Conservation (phyloP, 2,329 filamentous ascomycete species). For the Fusarium bulbicola region DNA sequence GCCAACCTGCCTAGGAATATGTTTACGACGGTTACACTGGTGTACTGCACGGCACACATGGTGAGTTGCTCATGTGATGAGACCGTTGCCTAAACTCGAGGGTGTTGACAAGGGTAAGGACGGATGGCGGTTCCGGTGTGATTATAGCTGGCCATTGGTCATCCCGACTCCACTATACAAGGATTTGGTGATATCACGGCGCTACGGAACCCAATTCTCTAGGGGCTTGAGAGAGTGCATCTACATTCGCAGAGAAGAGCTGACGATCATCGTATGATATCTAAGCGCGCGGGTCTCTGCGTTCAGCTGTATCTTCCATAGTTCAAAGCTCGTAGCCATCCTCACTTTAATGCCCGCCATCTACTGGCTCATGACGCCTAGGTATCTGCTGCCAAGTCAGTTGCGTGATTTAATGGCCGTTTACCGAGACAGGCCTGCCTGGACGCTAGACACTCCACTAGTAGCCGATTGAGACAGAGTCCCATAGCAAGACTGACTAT, state of each 20-base stretch:
- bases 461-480: accelerated
- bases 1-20: too few relatives aligned
- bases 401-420: neutral
- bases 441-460: neutral
- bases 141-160: neutral
- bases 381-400: neutral
- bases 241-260: accelerated
- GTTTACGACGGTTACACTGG: accelerated
- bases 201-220: neutral
- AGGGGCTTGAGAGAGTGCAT: accelerated
- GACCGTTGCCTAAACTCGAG: neutral
- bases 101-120: accelerated
- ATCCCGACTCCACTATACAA: neutral
- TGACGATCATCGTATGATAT: neutral
- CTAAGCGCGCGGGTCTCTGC: accelerated
- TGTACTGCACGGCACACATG: neutral
- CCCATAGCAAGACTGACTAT: accelerated
- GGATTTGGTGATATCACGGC: neutral
- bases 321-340: accelerated
- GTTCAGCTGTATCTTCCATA: too few relatives aligned
- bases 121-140: neutral
- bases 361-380: too few relatives aligned
- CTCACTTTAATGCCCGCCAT: accelerated
- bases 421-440: accelerated
- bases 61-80: neutral